Conservation (phyloP, 2,329 filamentous ascomycete genomes). For the Leptographium wingfieldii region DNA sequence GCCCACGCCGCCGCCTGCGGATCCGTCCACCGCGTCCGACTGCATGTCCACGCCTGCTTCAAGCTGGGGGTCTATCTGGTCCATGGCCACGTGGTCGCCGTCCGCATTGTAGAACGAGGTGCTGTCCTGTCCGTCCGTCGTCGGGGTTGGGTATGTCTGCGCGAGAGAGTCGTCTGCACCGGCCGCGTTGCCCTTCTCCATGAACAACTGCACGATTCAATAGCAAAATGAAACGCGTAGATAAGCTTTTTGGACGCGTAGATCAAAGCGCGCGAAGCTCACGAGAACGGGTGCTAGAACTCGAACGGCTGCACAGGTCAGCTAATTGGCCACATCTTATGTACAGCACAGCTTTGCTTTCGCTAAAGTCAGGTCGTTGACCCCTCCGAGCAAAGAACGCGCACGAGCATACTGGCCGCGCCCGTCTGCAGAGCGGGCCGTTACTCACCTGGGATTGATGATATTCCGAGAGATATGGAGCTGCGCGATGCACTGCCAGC, state of each 20-base stretch:
- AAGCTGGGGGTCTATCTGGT: slow-evolving; percentile 20
- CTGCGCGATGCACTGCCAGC: slow-evolving; percentile 2
- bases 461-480: slow-evolving; percentile 12
- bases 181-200: slow-evolving; percentile 21
- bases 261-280: background rate
- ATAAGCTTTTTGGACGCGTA: background rate
- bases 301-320: background rate
- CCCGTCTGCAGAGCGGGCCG: background rate
- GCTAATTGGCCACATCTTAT: background rate
- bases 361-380: too few species aligned
- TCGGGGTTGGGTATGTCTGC: slow-evolving; percentile 33
- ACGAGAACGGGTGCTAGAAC: too few species aligned
- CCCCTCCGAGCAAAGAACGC: background rate
- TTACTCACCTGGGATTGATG: slow-evolving; percentile 12
- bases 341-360: too few species aligned
- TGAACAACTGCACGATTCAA: background rate
- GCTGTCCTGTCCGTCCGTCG: slow-evolving; percentile 29
- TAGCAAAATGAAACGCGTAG: background rate
- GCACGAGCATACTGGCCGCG: background rate
- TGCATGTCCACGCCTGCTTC: slow-evolving; percentile 14
- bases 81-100: slow-evolving; percentile 6
- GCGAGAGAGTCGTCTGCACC: slow-evolving; percentile 23
- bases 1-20: background rate
- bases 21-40: slow-evolving; percentile 1
- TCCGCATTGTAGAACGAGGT: slow-evolving; percentile 26